Evolutionary conservation across 1,284 basidiomycete genomes (phyloP).

Genomic region (Ganoderma sinense): DNA sequence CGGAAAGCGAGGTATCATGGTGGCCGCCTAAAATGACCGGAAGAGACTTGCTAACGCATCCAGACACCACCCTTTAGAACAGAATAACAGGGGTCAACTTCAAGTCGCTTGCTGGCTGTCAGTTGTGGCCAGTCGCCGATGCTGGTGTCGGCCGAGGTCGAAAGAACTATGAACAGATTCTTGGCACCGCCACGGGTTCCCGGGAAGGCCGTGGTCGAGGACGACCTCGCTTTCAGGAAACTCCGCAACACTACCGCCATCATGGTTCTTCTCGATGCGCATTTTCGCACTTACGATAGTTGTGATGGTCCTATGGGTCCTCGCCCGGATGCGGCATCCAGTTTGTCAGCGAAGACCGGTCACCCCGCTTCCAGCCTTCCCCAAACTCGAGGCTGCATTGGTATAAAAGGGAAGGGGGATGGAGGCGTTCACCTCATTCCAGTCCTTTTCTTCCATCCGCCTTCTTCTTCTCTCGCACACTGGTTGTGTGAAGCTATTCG

Average conservation of each 20-base stretch:
- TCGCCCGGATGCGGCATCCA: neutral
- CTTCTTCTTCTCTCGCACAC: conserved; percentile 8
- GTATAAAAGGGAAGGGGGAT: conserved; percentile 4
- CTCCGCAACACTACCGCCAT: neutral
- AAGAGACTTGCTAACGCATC: too few relatives aligned
- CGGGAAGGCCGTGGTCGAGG: neutral
- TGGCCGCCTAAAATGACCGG: too few relatives aligned
- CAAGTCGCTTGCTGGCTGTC: too few relatives aligned
- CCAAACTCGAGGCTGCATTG: neutral
- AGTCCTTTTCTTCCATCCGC: conserved; percentile 16
- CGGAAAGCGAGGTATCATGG: too few relatives aligned
- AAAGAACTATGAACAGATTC: neutral
- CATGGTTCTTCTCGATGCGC: neutral
- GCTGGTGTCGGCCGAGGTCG: too few relatives aligned
- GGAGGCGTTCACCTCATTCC: conserved; percentile 5
- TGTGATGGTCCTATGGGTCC: too few relatives aligned
- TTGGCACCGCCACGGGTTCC: neutral
- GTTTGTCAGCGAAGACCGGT: neutral
- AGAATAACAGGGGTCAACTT: too few relatives aligned
- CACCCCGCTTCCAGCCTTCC: neutral
- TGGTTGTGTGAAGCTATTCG: conserved; percentile 17
- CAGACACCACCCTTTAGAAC: too few relatives aligned
- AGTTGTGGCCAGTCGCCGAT: too few relatives aligned
- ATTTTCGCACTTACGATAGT: too few relatives aligned
- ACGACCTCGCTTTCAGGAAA: neutral